A percentile compares a stretch with the other conserved stretches of the same genome.
phyloP scores from a whole-genome alignment of 1,139 yeast genomes.

The Pichia sp. region DNA sequence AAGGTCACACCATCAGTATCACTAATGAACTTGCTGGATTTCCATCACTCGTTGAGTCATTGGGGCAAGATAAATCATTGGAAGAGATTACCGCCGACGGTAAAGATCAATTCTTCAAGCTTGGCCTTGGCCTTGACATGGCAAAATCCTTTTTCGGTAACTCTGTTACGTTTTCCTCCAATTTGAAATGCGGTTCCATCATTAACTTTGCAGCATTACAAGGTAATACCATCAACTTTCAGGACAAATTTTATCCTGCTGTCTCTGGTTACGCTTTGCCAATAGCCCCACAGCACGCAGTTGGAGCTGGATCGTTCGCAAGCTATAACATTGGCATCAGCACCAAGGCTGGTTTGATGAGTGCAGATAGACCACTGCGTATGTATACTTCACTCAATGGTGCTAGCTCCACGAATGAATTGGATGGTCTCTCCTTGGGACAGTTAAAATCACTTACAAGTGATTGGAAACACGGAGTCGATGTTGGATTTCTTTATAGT shows the following conservation, averaged over 20 bases:
- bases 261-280: slow-evolving; percentile 17
- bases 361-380: slow-evolving; percentile 29
- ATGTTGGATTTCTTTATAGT: slow-evolving; percentile 13
- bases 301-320: slow-evolving; percentile 31
- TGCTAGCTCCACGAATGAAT: slow-evolving; percentile 13
- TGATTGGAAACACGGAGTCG: slow-evolving; percentile 12
- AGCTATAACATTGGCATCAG: slow-evolving; percentile 26
- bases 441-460: background rate
- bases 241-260: slow-evolving; percentile 42
- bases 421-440: slow-evolving; percentile 3
- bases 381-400: slow-evolving; percentile 32
- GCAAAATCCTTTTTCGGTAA: slow-evolving; percentile 32
- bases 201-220: slow-evolving; percentile 14
- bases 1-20: slow-evolving; percentile 20
- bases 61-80: slow-evolving; percentile 7
- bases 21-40: slow-evolving; percentile 25
- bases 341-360: slow-evolving; percentile 32
- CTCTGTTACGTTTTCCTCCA: slow-evolving; percentile 33
- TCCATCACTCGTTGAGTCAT: slow-evolving; percentile 11
- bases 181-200: slow-evolving; percentile 34
- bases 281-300: slow-evolving; percentile 14
- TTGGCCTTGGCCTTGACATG: slow-evolving; percentile 15
- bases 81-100: background rate
- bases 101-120: slow-evolving; percentile 29
- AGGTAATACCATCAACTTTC: slow-evolving; percentile 29